Evolutionary conservation across 805 yeast species (phyloP).

Genomic region (Candida boleticola): DNA sequence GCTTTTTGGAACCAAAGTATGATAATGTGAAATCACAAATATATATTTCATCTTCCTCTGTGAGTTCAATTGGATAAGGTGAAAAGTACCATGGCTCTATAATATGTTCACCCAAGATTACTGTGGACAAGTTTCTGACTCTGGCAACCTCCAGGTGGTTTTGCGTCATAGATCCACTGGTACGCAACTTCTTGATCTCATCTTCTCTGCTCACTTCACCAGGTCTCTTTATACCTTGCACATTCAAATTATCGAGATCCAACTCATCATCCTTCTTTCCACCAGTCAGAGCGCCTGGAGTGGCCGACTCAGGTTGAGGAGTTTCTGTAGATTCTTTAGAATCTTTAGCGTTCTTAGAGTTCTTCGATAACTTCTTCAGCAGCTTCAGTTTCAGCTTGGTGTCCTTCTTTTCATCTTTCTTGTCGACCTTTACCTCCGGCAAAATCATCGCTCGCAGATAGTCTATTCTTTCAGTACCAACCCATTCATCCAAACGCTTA

Average conservation of each 20-base stretch:
- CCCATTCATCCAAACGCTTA: constrained; percentile 97
- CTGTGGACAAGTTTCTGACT: constrained; percentile 75
- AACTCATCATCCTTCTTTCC: constrained; percentile 56
- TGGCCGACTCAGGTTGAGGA: constrained; percentile 27
- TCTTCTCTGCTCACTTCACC: constrained; percentile 82
- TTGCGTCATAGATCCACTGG: constrained; percentile 98
- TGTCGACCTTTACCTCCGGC: constrained; percentile 59
- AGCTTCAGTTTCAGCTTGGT: constrained; percentile 22
- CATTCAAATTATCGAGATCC: constrained; percentile 82
- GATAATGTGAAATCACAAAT: constrained; percentile 89
- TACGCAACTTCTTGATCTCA: constrained; percentile 86
- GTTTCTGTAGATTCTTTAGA: constrained; percentile 16
- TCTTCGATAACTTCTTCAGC: constrained; percentile 26
- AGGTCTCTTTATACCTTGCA: constrained; percentile 69
- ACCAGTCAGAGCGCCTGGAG: constrained; percentile 21
- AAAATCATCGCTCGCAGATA: constrained; percentile 63
- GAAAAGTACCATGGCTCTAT: constrained; percentile 99
- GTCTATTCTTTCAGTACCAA: constrained; percentile 68
- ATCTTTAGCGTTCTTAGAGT: constrained; percentile 23
- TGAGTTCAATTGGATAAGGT: constrained; percentile 92
- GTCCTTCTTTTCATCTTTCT: constrained; percentile 44
- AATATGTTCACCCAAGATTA: constrained; percentile 84
- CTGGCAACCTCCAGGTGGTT: constrained; percentile 80
- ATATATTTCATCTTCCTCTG: constrained; percentile 87
- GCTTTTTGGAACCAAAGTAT: constrained; percentile 85